A percentile compares a stretch with the other conserved stretches of the same genome.
These are phyloP conservation scores for Mycena filopes DNA, from an alignment of 768 basidiomycete genomes.

Conservation along the genomic window DNA sequence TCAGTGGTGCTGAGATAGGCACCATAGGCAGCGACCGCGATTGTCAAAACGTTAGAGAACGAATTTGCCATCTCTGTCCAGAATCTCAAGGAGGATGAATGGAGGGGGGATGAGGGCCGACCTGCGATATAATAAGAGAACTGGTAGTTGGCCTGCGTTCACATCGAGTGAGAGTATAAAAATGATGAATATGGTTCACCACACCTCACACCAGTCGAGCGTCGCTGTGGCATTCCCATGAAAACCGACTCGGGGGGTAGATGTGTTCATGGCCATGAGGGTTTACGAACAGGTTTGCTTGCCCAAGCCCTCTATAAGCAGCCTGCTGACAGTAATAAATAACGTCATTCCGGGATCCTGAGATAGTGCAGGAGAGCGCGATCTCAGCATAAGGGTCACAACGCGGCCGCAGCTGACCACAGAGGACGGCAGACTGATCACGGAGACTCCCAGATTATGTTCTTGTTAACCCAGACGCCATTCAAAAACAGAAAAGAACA, in stretches of 20 bases:
- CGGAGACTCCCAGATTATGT: too few species aligned
- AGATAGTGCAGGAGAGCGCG: too few species aligned
- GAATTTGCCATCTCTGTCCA: conserved; percentile 76
- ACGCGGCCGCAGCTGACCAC: too few species aligned
- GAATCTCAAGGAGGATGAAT: not conserved
- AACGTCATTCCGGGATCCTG: too few species aligned
- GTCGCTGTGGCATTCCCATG: conserved; percentile 78
- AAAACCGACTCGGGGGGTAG: conserved; percentile 52
- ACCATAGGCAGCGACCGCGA: conserved; percentile 64
- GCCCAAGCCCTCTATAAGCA: too few species aligned
- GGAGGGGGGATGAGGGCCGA: not conserved
- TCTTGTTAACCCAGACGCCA: too few species aligned
- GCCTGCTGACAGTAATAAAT: too few species aligned
- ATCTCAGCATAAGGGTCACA: too few species aligned
- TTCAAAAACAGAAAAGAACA: too few species aligned
- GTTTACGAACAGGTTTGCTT: conserved; percentile 3
- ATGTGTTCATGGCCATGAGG: conserved; percentile 48
- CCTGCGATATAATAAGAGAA: conserved; percentile 78
- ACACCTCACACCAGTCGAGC: conserved; percentile 79
- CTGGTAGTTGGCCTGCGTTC: conserved; percentile 74
- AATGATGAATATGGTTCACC: not conserved
- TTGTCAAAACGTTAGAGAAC: conserved; percentile 74
- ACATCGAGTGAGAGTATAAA: not conserved
- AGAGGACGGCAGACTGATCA: too few species aligned
- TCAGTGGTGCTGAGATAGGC: conserved; percentile 34